Evolutionary conservation across 2,329 filamentous ascomycete species (phyloP), one percentile per base, ranked within the genome.

Genomic region (Exophiala sp.): DNA sequence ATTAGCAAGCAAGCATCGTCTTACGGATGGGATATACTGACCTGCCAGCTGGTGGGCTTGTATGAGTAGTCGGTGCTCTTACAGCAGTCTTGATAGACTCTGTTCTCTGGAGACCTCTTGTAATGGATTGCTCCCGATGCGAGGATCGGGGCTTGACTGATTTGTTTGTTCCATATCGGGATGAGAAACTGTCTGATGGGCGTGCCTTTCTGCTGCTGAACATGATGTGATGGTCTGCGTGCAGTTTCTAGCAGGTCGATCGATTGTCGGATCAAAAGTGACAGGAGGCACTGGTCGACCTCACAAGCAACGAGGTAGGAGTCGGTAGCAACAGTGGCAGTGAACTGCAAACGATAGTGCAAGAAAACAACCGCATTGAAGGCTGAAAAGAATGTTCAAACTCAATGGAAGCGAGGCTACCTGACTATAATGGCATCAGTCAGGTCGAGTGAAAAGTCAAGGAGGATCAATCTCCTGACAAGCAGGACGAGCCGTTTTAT

Each of bases 161-260:
- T 56, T 72, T 73, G 16, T 63, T 61, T 3, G 70, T 66, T 41
- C 71, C 65, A 58, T 73, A 71, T 57, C 65, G 66, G 43, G 68
- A 63, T 21, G 64, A 65, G 48, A 70, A 65, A 60, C 65, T 70
- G 16, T 68, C 67, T 8, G 61, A 60, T 29, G 59, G 58, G 23
- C 62, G 62, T 16, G 48, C 50, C 46, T 53, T 58, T 32, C 48
- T 53, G 46, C 40, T 51, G 23, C 42, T 52, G 46, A 52, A 58
- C 56, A 53, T 56, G 22, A 23, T 52, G 50, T 39, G 3, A 13
- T 45, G 47, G 14, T 10, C 45, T n/a, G 6, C n/a, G 29, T 7
- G 29, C 29, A 32, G 29, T n/a, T n/a, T n/a, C n/a, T n/a, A n/a
- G 29, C 24, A 27, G 24, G 24, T 10, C 8, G 29, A 9, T n/a